Evolutionary conservation across 768 basidiomycete species (phyloP).

Genomic region (Kwoniella europaea): DNA sequence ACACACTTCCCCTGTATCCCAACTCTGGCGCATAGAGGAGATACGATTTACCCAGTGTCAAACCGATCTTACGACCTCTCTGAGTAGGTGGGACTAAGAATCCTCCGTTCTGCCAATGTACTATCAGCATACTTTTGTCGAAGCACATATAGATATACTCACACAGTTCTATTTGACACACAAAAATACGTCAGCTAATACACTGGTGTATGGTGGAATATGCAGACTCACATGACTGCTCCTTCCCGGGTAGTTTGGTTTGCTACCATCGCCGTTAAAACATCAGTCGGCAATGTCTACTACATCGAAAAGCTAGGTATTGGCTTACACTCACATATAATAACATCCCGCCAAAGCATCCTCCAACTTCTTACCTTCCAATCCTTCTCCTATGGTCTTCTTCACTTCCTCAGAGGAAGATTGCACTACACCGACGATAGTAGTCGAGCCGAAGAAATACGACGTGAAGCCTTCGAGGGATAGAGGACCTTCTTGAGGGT

Average conservation of each 20-base stretch:
- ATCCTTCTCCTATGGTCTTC: conserved; percentile 43
- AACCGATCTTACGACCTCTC: conserved; percentile 72
- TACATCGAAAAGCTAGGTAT: too few relatives aligned
- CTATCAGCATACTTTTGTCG: not conserved
- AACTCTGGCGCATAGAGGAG: conserved; percentile 78
- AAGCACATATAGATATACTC: not conserved
- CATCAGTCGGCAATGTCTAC: too few relatives aligned
- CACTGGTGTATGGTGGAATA: too few relatives aligned
- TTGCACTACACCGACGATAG: conserved; percentile 69
- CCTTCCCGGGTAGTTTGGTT: conserved; percentile 79
- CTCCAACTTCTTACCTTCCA: conserved; percentile 34
- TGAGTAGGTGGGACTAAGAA: conserved; percentile 75
- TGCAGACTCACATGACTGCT: conserved; percentile 93
- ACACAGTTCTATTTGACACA: conserved; percentile 37
- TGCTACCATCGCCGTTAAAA: too few relatives aligned
- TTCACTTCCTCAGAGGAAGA: conserved; percentile 23
- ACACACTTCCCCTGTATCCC: conserved; percentile 64
- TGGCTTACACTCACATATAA: conserved; percentile 56
- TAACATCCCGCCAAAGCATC: conserved; percentile 68
- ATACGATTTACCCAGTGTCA: conserved; percentile 74
- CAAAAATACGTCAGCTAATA: not conserved
- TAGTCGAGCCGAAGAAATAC: conserved; percentile 79
- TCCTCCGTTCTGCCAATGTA: conserved; percentile 81
- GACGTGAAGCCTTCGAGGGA: conserved; percentile 66
- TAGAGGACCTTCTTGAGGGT: conserved; percentile 74